phyloP scores from a whole-genome alignment of 2,329 filamentous ascomycete genomes.

The Exophiala bonariae region DNA sequence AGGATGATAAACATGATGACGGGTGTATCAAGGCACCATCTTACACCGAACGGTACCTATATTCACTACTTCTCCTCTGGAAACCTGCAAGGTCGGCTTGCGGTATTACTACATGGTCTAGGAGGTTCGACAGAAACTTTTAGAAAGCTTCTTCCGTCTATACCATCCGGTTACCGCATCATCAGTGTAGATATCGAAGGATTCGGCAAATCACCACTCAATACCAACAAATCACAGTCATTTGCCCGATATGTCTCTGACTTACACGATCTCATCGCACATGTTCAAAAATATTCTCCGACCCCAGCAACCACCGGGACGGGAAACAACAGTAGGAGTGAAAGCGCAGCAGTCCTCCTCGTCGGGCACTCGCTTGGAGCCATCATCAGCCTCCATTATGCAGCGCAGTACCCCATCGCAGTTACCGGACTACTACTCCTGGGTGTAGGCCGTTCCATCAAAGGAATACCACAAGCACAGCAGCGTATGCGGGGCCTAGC shows the following conservation, averaged over 20 bases:
- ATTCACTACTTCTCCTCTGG: constrained; percentile 31
- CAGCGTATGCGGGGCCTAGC: constrained; percentile 34
- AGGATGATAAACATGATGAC: constrained; percentile 14
- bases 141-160: constrained; percentile 21
- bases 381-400: constrained; percentile 39
- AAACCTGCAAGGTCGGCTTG: constrained; percentile 25
- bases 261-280: constrained; percentile 29
- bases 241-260: constrained; percentile 31
- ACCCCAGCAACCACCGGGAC: constrained; percentile 1
- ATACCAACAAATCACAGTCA: constrained; percentile 18
- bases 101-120: constrained; percentile 33
- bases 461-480: constrained; percentile 32
- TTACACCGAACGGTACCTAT: constrained; percentile 25
- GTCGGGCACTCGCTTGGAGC: constrained; percentile 40
- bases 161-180: constrained; percentile 21
- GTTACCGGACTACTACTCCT: constrained; percentile 34
- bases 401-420: constrained; percentile 29
- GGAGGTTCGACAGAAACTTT: constrained; percentile 28
- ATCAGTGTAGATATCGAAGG: constrained; percentile 32
- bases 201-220: constrained; percentile 29
- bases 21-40: not conserved
- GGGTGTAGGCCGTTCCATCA: constrained; percentile 34
- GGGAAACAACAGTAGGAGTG: not conserved
- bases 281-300: constrained; percentile 16
- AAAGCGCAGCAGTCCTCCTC: constrained; percentile 23